Percentiles rank a stretch among this genome's conserved stretches.
These are phyloP conservation scores for Nephelium lappaceum DNA, from an alignment of 345 rosid species.

Conservation along the genomic window DNA sequence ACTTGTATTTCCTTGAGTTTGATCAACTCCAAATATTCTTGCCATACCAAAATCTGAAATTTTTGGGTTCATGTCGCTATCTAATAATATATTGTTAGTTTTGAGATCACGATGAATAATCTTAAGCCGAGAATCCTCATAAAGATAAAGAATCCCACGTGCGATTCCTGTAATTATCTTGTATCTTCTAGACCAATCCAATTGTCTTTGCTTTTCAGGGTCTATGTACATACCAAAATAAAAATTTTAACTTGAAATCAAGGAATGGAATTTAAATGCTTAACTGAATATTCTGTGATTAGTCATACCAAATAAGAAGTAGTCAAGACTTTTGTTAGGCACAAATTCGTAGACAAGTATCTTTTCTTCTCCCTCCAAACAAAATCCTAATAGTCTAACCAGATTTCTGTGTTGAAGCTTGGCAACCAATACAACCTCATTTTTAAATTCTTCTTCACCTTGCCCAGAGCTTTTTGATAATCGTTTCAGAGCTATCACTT, in stretches of 20 bases:
- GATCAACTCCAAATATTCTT: constrained; percentile 45
- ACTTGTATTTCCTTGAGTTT: constrained; percentile 40
- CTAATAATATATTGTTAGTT: constrained; percentile 55
- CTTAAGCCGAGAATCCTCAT: constrained; percentile 49
- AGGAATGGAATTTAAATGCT: background rate
- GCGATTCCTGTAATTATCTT: constrained; percentile 52
- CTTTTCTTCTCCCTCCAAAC: constrained; percentile 48
- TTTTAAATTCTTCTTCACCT: constrained; percentile 49
- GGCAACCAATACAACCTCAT: constrained; percentile 44
- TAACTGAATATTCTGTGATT: background rate
- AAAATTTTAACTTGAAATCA: background rate
- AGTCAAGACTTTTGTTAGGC: constrained; percentile 51
- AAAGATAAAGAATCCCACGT: constrained; percentile 51
- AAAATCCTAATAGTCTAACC: constrained; percentile 48
- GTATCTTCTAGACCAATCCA: constrained; percentile 56
- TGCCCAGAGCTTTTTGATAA: constrained; percentile 41
- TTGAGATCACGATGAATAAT: constrained; percentile 75
- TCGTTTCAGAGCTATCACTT: constrained; percentile 51
- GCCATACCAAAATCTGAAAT: constrained; percentile 79
- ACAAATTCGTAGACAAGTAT: constrained; percentile 56
- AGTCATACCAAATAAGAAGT: constrained; percentile 34
- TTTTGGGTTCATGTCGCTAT: constrained; percentile 59
- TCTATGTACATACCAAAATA: constrained; percentile 34
- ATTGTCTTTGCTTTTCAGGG: constrained; percentile 24
- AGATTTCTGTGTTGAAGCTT: constrained; percentile 60